Evolutionary conservation across 2,329 filamentous ascomycete species (phyloP), one percentile per base, ranked within the genome.

Genomic region (Colletotrichum euphorbiae): DNA sequence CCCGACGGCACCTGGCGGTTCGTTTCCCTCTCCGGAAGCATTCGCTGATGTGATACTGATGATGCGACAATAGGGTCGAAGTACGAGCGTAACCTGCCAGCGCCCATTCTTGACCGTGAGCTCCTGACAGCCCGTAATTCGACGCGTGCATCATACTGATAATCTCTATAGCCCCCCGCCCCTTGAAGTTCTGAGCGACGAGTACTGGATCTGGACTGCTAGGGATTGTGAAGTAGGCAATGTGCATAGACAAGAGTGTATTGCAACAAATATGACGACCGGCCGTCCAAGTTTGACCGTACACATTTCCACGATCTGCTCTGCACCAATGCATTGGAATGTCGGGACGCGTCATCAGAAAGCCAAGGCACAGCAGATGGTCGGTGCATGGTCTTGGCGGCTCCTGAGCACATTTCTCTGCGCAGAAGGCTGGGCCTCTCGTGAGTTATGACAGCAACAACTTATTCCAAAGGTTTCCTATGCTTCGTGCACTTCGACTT

Each of bases 1-100:
- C 72, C 96, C 96, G 13, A 97, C 93, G 46, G 95, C 96, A 43
- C 96, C 96, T 11, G 96, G 96, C 86, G 96, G 95, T 96, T 84
- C 72, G 87, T 76, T 24, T 61, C 68, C 48, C 15, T 9, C 15
- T 68, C 55, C 3, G 3, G n/a, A 8, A 4, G 3, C 8, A 11
- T 19, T 9, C 6, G 40, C n/a, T 13, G 48, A 21, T 13, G 28
- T 6, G 33, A 6, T 17, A 21, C 38, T 67, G 38, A 67, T 4
- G 12, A 31, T 13, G 3, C 19, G 4, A 64, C 69, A 69, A 51
- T 73, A 97, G 93, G 94, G 73, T 97, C 93, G 72, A 98, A 98
- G 86, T 98, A 92, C 81, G 96, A 98, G 83, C 89, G 96, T 79
- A 99, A 99, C 80, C 79, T 98, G 62, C 93, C 93, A 38, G 87